phyloP scores from a whole-genome alignment of 352 stramenopile genomes.

The Globisporangium takayamanum region DNA sequence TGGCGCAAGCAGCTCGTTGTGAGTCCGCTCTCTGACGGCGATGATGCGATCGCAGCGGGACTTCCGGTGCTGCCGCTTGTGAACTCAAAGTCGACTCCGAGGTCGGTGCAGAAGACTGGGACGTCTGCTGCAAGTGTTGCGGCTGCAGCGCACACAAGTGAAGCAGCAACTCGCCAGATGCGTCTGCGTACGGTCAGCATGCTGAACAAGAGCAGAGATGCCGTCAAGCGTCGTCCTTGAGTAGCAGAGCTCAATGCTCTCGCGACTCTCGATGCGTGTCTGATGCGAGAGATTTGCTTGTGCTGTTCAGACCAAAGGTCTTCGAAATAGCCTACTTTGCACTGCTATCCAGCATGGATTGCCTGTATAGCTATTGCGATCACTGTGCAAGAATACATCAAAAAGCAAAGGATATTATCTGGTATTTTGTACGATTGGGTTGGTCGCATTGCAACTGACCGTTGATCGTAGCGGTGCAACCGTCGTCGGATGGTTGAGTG shows the following conservation, averaged over 20 bases:
- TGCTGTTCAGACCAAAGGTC: too few relatives aligned
- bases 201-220: too few relatives aligned
- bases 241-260: neutral
- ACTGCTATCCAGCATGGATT: neutral
- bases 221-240: too few relatives aligned
- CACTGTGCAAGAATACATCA: neutral
- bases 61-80: slow-evolving; percentile 13
- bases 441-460: too few relatives aligned
- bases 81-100: slow-evolving; percentile 40
- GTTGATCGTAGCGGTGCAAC: too few relatives aligned
- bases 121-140: slow-evolving; percentile 4
- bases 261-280: too few relatives aligned
- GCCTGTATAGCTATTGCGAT: neutral
- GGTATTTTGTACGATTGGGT: too few relatives aligned
- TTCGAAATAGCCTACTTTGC: neutral
- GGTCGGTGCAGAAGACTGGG: slow-evolving; percentile 37
- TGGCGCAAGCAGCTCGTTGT: slow-evolving; percentile 28
- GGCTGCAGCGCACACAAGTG: neutral
- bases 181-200: too few relatives aligned
- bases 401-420: too few relatives aligned
- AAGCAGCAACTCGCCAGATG: neutral
- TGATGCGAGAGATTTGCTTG: too few relatives aligned
- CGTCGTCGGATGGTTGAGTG: too few relatives aligned
- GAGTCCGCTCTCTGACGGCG: neutral
- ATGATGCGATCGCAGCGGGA: slow-evolving; percentile 10